Percentiles rank a stretch among this genome's conserved stretches.
Conservation (phyloP, 2,329 filamentous ascomycete genomes). For the Parafenestella ontariensis region DNA sequence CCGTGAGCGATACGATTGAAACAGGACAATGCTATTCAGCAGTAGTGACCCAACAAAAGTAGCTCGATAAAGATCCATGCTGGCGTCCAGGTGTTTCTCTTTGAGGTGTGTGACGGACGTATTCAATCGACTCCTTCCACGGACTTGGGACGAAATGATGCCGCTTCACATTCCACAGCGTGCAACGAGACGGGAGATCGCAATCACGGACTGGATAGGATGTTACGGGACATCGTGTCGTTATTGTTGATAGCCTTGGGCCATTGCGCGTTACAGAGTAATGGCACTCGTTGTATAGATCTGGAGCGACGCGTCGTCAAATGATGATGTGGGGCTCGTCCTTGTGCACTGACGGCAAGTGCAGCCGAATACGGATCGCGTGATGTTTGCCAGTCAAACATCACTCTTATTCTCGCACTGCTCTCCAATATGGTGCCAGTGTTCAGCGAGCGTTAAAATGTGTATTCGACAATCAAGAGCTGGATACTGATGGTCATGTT, state of each 20-base stretch:
- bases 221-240: not conserved
- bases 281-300: not conserved
- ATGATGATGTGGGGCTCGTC: not conserved
- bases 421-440: no score
- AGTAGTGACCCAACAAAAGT: slow-evolving; percentile 38
- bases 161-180: not conserved
- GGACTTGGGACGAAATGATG: not conserved
- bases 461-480: no score
- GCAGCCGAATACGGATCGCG: not conserved
- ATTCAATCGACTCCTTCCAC: not conserved
- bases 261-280: not conserved
- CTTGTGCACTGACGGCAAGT: not conserved
- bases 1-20: slow-evolving; percentile 35
- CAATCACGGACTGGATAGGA: not conserved
- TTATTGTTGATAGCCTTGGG: not conserved
- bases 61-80: slow-evolving; percentile 41
- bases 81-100: slow-evolving; percentile 6
- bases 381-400: not conserved
- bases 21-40: slow-evolving; percentile 35
- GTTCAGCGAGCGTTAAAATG: no score
- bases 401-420: not conserved
- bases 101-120: not conserved
- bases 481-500: not conserved
- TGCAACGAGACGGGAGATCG: slow-evolving; percentile 1
- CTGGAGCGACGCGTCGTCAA: not conserved